Evolutionary conservation across 306 rosid species (phyloP), one percentile per base, ranked within the genome.

Genomic region (Elaeagnus macrophylla): DNA sequence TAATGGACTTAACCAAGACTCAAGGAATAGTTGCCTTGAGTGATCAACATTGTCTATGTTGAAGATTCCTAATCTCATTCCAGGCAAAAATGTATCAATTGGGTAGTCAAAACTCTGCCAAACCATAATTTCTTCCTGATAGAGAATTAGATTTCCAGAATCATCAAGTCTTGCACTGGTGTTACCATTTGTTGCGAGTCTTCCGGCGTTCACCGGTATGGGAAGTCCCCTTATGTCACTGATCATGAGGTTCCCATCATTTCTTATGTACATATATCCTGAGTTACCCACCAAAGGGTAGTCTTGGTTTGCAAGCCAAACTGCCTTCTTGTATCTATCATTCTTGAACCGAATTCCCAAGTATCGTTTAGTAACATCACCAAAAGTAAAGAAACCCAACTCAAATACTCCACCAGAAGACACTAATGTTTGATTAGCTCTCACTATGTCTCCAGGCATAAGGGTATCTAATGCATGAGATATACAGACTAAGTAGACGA

Each of bases 281-380:
- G 51, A 8, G 47, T 14, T 25, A 57, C 51, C 61, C 61, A 44
- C 0, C 20, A 58, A 35, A 43, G 60, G 61, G 35, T 16, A 48
- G 32, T 52, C 51, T 47, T 18, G 49, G 12, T 70, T 64, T 25
- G 61, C 56, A 35, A 70, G 57, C 75, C 75, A 70, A 53, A 70
- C 52, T n/a, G 70, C 32, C 56, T 59, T 58, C 58, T 39, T 54
- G 56, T 16, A 44, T 39, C 13, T 37, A 61, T 64, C 70, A 59
- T 64, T 58, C 67, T 53, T 64, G 35, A 58, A 52, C 70, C 70
- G 64, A 37, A 58, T 64, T 64, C 75, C 75, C 51, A 70, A 48
- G 55, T 70, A 70, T 16, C 44, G 46, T 48, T 64, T 13, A 0
- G 46, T 37, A 0, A 56, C 20, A 1, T 39, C 7, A 6, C 9